Percentiles rank a stretch among this genome's conserved stretches.
phyloP scores from a whole-genome alignment of 2,329 filamentous ascomycete genomes.

The Alternaria panax region DNA sequence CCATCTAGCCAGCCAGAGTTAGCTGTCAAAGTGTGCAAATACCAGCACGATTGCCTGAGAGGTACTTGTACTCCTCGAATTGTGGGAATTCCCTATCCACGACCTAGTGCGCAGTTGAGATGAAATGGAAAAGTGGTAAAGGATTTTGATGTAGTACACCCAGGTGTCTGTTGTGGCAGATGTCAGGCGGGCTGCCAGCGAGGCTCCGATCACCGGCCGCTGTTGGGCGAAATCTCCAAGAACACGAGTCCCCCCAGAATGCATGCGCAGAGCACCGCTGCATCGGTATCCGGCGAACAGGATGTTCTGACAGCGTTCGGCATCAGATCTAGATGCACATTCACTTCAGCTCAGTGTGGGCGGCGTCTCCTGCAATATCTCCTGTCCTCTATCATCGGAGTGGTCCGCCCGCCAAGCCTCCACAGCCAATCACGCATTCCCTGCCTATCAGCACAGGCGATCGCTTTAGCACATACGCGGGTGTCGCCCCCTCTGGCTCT shows the following conservation, averaged over 20 bases:
- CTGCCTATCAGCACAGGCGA: constrained; percentile 37
- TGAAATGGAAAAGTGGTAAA: not conserved
- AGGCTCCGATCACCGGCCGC: constrained; percentile 4
- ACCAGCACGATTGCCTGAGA: not conserved
- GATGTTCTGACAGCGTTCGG: constrained; percentile 11
- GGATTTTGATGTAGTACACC: not conserved
- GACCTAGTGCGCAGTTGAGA: not conserved
- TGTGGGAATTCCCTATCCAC: not conserved
- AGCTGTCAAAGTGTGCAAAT: not conserved
- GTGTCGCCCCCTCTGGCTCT: constrained; percentile 24
- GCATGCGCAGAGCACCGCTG: constrained; percentile 15
- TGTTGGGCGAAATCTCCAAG: not conserved
- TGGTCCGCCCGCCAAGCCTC: constrained; percentile 33
- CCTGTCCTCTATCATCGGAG: constrained; percentile 37
- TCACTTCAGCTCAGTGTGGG: constrained; percentile 24
- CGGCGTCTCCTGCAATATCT: constrained; percentile 19
- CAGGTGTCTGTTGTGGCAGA: not conserved
- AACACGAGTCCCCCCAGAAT: not conserved
- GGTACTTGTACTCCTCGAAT: not conserved
- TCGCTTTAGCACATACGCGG: constrained; percentile 39
- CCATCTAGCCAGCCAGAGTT: not conserved
- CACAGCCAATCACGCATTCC: constrained; percentile 34
- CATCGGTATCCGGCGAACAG: constrained; percentile 41
- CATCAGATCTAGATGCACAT: constrained; percentile 14
- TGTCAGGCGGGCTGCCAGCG: not conserved